phyloP scores from a whole-genome alignment of 495 filamentous ascomycete genomes.

The Mytilinidion resinicola region DNA sequence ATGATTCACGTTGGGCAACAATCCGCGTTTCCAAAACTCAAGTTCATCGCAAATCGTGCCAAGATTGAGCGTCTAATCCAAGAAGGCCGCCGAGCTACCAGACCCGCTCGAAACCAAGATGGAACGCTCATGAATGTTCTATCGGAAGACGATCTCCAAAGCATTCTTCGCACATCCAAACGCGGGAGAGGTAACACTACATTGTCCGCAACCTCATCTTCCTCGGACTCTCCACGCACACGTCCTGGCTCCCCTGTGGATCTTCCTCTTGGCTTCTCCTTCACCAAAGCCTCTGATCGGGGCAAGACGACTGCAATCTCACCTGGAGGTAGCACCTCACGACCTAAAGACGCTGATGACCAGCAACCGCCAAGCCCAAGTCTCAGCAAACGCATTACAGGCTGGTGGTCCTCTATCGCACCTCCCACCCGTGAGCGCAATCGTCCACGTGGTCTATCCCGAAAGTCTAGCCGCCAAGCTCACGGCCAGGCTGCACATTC shows the following conservation, averaged over 20 bases:
- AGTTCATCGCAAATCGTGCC: conserved; percentile 81
- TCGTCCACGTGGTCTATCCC: neutral
- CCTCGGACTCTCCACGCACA: conserved; percentile 1
- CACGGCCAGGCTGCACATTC: neutral
- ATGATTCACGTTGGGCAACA: conserved; percentile 89
- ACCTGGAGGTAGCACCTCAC: too few relatives aligned
- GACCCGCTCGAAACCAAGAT: conserved; percentile 19
- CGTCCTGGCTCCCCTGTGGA: conserved; percentile 16
- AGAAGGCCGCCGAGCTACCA: conserved; percentile 56
- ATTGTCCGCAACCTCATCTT: conserved; percentile 17
- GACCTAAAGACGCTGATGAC: too few relatives aligned
- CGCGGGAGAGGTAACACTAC: neutral
- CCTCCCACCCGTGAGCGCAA: neutral
- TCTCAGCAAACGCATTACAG: conserved; percentile 25
- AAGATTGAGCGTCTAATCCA: conserved; percentile 77
- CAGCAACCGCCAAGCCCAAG: conserved; percentile 27
- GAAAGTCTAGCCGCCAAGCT: neutral
- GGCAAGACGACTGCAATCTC: neutral
- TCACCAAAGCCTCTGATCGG: neutral
- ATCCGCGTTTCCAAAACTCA: conserved; percentile 79
- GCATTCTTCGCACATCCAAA: conserved; percentile 13
- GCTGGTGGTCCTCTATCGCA: conserved; percentile 24
- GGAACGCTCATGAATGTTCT: conserved; percentile 20
- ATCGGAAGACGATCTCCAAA: conserved; percentile 34
- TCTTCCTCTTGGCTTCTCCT: conserved; percentile 19